Evolutionary conservation across 768 basidiomycete species (phyloP).

Genomic region (Leccinum truebloodii): DNA sequence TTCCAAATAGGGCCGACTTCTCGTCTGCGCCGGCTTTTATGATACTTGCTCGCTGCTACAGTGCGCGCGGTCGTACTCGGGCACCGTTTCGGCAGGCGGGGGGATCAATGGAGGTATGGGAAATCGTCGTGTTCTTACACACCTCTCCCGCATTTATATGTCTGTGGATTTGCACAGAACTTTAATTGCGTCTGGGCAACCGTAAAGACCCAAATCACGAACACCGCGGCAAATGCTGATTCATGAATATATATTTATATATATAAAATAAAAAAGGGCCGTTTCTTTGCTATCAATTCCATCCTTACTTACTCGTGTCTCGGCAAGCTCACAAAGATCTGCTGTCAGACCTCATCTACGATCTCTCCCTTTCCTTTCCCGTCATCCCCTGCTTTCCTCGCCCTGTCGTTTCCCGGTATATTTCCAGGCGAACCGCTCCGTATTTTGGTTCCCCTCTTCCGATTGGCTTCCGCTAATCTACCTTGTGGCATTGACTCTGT

Average conservation of each 20-base stretch:
- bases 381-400: conserved; percentile 32
- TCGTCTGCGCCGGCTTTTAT: conserved; percentile 6
- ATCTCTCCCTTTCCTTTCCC: conserved; percentile 34
- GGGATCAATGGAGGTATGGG: conserved; percentile 16
- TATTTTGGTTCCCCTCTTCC: conserved; percentile 41
- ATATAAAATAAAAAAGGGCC: conserved; percentile 25
- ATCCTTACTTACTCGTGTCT: conserved; percentile 28
- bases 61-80: conserved; percentile 3
- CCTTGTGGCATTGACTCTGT: conserved; percentile 40
- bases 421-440: conserved; percentile 48
- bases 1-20: conserved; percentile 4
- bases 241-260: conserved; percentile 17
- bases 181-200: conserved; percentile 30
- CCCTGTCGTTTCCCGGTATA: conserved; percentile 44
- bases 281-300: conserved; percentile 31
- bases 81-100: neutral
- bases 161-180: conserved; percentile 28
- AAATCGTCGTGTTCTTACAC: conserved; percentile 12
- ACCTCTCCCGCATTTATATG: conserved; percentile 33
- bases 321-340: conserved; percentile 29
- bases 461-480: conserved; percentile 44
- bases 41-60: conserved; percentile 10
- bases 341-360: conserved; percentile 12
- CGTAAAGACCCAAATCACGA: conserved; percentile 20
- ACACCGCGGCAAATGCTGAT: conserved; percentile 33